Percentiles rank a stretch among this genome's conserved stretches.
Evolutionary conservation across 2,329 filamentous ascomycete genomes (phyloP).

Genomic region (Diplodia seriata): DNA sequence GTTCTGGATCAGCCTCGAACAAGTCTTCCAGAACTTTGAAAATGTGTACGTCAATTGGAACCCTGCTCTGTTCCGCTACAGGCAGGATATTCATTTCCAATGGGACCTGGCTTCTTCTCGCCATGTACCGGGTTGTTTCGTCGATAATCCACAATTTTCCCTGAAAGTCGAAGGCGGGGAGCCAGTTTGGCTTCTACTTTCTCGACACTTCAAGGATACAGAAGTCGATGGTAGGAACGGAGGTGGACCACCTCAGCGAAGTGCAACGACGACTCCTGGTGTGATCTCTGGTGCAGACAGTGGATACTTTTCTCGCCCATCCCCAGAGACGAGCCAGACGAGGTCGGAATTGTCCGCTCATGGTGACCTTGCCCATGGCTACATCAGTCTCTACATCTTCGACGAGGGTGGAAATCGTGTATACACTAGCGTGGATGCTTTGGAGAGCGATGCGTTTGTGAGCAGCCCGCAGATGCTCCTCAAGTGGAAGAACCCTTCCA

Average conservation of each 20-base stretch:
- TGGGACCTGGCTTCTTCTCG: slow-evolving; percentile 69
- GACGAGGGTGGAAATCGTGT: slow-evolving; percentile 73
- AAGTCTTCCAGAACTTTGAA: slow-evolving; percentile 89
- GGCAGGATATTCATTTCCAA: slow-evolving; percentile 87
- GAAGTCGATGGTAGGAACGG: slow-evolving; percentile 39
- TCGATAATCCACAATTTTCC: slow-evolving; percentile 68
- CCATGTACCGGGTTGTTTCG: slow-evolving; percentile 75
- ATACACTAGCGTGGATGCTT: slow-evolving; percentile 68
- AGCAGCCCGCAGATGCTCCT: slow-evolving; percentile 92
- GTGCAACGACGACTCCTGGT: neutral
- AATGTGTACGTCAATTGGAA: slow-evolving; percentile 99
- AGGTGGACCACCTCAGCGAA: neutral
- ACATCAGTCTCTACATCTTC: slow-evolving; percentile 87
- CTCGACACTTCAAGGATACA: slow-evolving; percentile 78
- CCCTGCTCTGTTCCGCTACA: slow-evolving; percentile 77
- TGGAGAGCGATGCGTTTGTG: slow-evolving; percentile 83
- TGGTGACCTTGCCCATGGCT: slow-evolving; percentile 63
- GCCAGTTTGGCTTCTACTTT: slow-evolving; percentile 82
- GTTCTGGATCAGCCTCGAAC: slow-evolving; percentile 92
- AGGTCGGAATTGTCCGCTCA: slow-evolving; percentile 37
- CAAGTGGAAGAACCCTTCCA: slow-evolving; percentile 67
- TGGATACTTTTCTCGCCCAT: slow-evolving; percentile 2
- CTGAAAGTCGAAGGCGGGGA: slow-evolving; percentile 62
- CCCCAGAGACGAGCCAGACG: neutral
- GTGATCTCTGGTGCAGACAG: slow-evolving; percentile 38